Base-by-base conservation (phyloP, 2,329 filamentous ascomycete genomes). In the Exophiala viscosa region DNA sequence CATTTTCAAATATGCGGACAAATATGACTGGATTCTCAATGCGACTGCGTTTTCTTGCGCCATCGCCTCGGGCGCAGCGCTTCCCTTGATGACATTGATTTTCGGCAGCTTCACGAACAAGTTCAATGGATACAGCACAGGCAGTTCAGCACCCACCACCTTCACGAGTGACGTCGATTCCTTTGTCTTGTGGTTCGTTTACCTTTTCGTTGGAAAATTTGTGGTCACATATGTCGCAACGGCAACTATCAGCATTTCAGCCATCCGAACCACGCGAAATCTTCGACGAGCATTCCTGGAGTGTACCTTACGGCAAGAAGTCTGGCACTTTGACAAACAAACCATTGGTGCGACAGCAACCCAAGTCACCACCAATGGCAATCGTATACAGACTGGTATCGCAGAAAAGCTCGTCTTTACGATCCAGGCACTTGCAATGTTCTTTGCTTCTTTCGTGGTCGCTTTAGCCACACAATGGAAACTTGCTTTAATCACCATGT, bases 401-500 rank as follows among this genome's bases (percentile, higher is more conserved):
- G 65, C 69, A 13, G 70, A 73, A 48, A 73, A 73, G 48, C 62
- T 73, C 10, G 62, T 61, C 32, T 59, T 66, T 8, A 48, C 64
- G 13, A 48, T 72, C 2, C 64, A 69, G 46, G 66, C 62, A 4
- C 59, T 70, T 8, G 64, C 70, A 10, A 64, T 69, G 8, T 72
- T 74, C 60, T 66, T 73, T 50, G 59, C 70, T 1, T 61, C 70
- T 1, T 73, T 69, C 59, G 61, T 73, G 40, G 65, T 74, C 9
- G 72, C 71, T 1, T 64, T 76, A 35, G 60, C 62, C 8, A 61
- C 67, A 1, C 70, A 73, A 51, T 75, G 72, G 71, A 74, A 73
- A 59, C 66, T 76, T 6, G 67, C 73, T 1, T 59, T 75, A 17
- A 74, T 78, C 34, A 73, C 70, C 11, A 69, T 76, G 33, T 71